These are phyloP conservation scores for Alloascoidea hylecoeti DNA, from an alignment of 805 yeast species.

Conservation along the genomic window DNA sequence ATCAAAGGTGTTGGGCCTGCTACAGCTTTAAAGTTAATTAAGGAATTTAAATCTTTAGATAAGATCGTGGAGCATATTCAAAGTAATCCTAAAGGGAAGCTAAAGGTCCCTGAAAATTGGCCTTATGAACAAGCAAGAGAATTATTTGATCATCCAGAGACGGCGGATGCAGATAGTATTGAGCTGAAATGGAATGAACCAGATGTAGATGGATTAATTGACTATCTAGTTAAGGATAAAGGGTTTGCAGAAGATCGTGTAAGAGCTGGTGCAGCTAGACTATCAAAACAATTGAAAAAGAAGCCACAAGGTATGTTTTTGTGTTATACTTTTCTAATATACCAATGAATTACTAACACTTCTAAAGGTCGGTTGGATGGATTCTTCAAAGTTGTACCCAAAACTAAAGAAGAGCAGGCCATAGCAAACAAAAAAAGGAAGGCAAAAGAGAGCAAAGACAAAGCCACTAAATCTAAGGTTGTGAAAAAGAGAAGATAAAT, in stretches of 20 bases:
- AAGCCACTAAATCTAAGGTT: constrained; percentile 8
- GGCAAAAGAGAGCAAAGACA: constrained; percentile 13
- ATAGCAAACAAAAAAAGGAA: constrained; percentile 20
- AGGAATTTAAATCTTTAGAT: constrained; percentile 74
- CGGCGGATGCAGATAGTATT: constrained; percentile 42
- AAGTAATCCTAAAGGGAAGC: constrained; percentile 36
- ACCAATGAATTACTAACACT: too few relatives aligned
- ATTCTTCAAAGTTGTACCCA: constrained; percentile 59
- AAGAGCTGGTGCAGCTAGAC: constrained; percentile 71
- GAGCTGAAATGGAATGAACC: constrained; percentile 83
- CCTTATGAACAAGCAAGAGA: constrained; percentile 82
- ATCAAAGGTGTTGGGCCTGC: constrained; percentile 94
- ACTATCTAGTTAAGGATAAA: constrained; percentile 74
- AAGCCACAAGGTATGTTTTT: constrained; percentile 94
- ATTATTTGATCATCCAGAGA: constrained; percentile 74
- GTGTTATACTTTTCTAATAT: too few relatives aligned
- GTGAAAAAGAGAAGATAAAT: constrained; percentile 4
- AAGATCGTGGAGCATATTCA: constrained; percentile 55
- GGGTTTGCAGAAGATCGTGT: constrained; percentile 92
- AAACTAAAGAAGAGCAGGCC: constrained; percentile 27
- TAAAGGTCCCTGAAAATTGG: constrained; percentile 89
- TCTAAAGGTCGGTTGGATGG: constrained; percentile 85
- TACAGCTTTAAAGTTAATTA: constrained; percentile 79
- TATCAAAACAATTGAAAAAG: constrained; percentile 69
- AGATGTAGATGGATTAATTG: constrained; percentile 67